These are phyloP conservation scores for Starmerella stellata DNA, from an alignment of 805 yeast species.

Conservation along the genomic window DNA sequence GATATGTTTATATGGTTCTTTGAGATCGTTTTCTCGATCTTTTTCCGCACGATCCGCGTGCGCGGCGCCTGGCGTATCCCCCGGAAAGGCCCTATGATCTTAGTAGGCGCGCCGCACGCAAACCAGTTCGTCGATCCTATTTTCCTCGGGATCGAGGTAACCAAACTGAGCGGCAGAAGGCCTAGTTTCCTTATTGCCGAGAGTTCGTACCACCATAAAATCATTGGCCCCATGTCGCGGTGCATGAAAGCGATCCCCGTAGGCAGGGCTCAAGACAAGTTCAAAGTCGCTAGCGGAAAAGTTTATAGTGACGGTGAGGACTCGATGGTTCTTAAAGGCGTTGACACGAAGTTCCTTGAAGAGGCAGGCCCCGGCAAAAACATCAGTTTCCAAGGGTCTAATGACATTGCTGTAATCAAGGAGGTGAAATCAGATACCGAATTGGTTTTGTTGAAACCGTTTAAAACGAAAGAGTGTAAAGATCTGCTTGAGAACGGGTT, in stretches of 20 bases:
- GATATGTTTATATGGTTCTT: constrained; percentile 25
- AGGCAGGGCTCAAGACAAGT: constrained; percentile 74
- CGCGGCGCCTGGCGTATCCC: constrained; percentile 69
- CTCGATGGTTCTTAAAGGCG: constrained; percentile 41
- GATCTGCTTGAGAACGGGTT: constrained; percentile 24
- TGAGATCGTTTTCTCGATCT: constrained; percentile 36
- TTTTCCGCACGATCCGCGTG: constrained; percentile 75
- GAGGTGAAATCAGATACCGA: constrained; percentile 57
- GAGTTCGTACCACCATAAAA: constrained; percentile 41
- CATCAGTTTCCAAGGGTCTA: constrained; percentile 42
- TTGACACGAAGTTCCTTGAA: constrained; percentile 45
- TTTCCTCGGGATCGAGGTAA: constrained; percentile 65
- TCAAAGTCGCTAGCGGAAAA: constrained; percentile 47
- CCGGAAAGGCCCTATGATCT: constrained; percentile 62
- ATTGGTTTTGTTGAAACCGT: constrained; percentile 48
- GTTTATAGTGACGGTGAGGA: constrained; percentile 40
- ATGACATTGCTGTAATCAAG: constrained; percentile 57
- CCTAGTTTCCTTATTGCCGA: constrained; percentile 76
- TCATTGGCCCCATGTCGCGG: constrained; percentile 61
- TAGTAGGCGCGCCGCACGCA: constrained; percentile 97
- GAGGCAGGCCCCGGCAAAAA: constrained; percentile 30
- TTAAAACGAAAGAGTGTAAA: constrained; percentile 27
- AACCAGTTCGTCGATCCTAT: constrained; percentile 81
- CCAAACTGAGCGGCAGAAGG: constrained; percentile 45
- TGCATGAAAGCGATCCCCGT: constrained; percentile 78